Evolutionary conservation across 1,284 basidiomycete genomes (phyloP), one percentile per base, ranked within the genome.

Genomic region (Ustilago sp.): DNA sequence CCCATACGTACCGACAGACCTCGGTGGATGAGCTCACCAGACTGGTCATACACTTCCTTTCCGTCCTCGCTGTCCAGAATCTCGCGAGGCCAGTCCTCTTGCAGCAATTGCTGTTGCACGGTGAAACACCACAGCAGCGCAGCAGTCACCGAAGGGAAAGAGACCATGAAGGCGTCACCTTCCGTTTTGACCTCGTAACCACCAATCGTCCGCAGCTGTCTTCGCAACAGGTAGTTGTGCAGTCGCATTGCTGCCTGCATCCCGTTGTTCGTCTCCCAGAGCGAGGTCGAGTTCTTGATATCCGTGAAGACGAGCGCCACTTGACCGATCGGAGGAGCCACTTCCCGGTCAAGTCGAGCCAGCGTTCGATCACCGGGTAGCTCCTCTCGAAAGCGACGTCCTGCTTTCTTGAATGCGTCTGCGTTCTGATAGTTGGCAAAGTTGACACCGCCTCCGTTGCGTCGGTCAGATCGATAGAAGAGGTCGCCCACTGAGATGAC

Each of bases 121-220:
- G 90, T 92, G 84, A 98, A 89, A 81, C 92, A 93, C 94, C 94
- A 99, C 88, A 95, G 91, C 43, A 99, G 87, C 0, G 94, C 97
- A 0, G 93, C 90, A 4, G 94, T 89, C 8, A 95, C 91, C 5
- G 91, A 93, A 9, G 93, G 93, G 89, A 99, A 99, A n/a, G 82
- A 95, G 55, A 96, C 95, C 93, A 99, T 97, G 89, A 99, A 99
- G 0, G 96, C 92, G 84, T 99, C 97, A 41, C 97, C 97, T 92
- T 99, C 97, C 23, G 97, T 99, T 88, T 99, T 99, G 82, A 98
- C 96, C 87, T 99, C 95, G 87, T 98, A 99, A 0, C 97, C 97
- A 48, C 95, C 95, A 83, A 95, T 96, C 59, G 93, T 89, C 36
- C 96, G 91, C 50, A 99, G 88, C 78, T 94, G 92, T 11, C 95